These are phyloP conservation scores for Saccharum officinarum DNA, from an alignment of 176 grass and related monocot genomes.

Conservation along the genomic window DNA sequence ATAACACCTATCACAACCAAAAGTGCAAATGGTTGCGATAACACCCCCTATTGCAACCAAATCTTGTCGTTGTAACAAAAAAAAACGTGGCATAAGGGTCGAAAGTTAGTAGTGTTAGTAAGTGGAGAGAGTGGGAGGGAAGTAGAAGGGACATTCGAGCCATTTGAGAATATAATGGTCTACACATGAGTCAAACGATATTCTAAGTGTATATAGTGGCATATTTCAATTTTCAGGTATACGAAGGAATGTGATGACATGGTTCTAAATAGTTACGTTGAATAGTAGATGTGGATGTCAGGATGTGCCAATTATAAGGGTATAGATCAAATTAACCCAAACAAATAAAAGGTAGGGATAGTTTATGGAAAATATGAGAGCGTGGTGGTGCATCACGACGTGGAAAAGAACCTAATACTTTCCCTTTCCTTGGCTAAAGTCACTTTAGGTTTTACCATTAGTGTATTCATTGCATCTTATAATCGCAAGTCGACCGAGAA, in stretches of 20 bases:
- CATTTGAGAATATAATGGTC: too few relatives aligned
- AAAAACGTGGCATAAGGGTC: too few relatives aligned
- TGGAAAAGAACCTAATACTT: constrained; percentile 59
- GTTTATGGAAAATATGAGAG: constrained; percentile 7
- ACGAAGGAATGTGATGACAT: not conserved
- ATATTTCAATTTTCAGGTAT: not conserved
- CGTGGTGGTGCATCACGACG: constrained; percentile 39
- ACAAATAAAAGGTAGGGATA: not conserved
- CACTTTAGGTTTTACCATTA: constrained; percentile 48
- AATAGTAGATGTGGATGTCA: not conserved
- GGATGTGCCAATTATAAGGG: not conserved
- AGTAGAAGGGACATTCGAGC: too few relatives aligned
- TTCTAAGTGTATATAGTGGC: not conserved
- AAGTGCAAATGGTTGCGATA: too few relatives aligned
- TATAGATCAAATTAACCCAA: not conserved
- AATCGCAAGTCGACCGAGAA: not conserved
- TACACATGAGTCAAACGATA: too few relatives aligned
- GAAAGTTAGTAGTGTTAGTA: too few relatives aligned
- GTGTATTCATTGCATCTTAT: constrained; percentile 2
- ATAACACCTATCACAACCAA: too few relatives aligned
- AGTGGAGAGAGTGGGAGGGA: too few relatives aligned
- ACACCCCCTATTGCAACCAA: too few relatives aligned
- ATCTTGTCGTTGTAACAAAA: too few relatives aligned
- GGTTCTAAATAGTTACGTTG: not conserved
- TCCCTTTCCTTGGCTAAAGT: constrained; percentile 32